Evolutionary conservation across 768 basidiomycete genomes (phyloP), one percentile per base, ranked within the genome.

Genomic region (Suillus luteus): DNA sequence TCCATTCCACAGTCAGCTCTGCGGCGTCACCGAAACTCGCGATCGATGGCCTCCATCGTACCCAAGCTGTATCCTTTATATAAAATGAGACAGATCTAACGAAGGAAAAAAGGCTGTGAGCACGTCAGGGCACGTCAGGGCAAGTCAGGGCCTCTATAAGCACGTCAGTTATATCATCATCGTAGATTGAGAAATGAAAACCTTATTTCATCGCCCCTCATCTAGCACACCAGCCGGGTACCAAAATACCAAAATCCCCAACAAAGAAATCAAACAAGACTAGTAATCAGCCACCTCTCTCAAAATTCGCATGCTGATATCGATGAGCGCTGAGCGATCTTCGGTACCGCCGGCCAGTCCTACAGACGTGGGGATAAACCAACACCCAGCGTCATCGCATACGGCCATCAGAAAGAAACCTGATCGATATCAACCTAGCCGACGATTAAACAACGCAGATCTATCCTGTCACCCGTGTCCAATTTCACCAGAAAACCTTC

Each of bases 371-470:
- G 24, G 38, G 40, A 41, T 27, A 58, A 41, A 27, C 27, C 27
- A 17, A 19, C 24, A 38, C 40, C 24, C 31, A 31, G 31, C 31
- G 31, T 31, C 31, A 31, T 10, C 37, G 5, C 24, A 15, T 11
- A 17, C 17, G 5, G 24, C 9, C 17, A 19, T 27, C 15, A 41
- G 17, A 22, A 38, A 4, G 8, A 55, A 55, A 31, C 2, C 31
- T 35, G 5, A 22, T 22, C 22, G 22, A 38, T 83, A 82, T 68
- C 83, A 80, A 12, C 82, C 75, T 74, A 40, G 83, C 74, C 40
- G 78, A 79, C 81, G 15, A 27, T 19, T 71, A 84, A 80, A 2
- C 31, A 77, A 77, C 78, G 64, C 81, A 83, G 60, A 81, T 31
- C 31, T 22, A 17, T 72, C 61, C 77, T 77, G 64, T 81, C 73